A percentile compares a stretch with the other conserved stretches of the same genome.
Evolutionary conservation across 2,329 filamentous ascomycete species (phyloP).

Genomic region (Penicillium sp.): DNA sequence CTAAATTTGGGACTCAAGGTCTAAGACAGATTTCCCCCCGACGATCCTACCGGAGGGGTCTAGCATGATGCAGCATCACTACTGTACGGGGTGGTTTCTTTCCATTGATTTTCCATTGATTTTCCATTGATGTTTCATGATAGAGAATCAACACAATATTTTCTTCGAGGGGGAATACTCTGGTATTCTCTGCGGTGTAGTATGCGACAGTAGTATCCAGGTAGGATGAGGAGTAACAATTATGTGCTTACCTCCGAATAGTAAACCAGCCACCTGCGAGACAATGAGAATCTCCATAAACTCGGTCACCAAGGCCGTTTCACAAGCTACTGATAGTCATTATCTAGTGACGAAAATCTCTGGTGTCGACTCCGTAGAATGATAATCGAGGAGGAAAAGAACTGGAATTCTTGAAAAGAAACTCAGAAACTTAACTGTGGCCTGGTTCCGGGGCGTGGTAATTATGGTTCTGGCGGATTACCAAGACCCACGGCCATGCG

Average conservation of each 20-base stretch:
- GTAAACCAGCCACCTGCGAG: background rate
- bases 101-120: background rate
- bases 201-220: background rate
- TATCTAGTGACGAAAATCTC: background rate
- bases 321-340: constrained; percentile 2
- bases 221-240: background rate
- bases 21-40: constrained; percentile 11
- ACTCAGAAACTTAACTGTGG: background rate
- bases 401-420: background rate
- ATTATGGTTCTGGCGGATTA: background rate
- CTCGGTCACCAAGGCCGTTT: background rate
- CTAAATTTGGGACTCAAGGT: constrained; percentile 20
- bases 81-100: background rate
- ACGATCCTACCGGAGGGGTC: constrained; percentile 15
- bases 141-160: background rate
- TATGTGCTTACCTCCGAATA: background rate
- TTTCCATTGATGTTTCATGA: background rate
- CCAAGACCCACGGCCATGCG: constrained; percentile 7
- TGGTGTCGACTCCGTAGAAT: background rate
- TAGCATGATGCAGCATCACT: constrained; percentile 2
- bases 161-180: background rate
- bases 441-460: background rate
- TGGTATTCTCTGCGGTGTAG: background rate
- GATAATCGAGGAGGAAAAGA: background rate
- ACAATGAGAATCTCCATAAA: background rate